Evolutionary conservation across 2,329 filamentous ascomycete genomes (phyloP).

Genomic region (Annulohypoxylon truncatum): DNA sequence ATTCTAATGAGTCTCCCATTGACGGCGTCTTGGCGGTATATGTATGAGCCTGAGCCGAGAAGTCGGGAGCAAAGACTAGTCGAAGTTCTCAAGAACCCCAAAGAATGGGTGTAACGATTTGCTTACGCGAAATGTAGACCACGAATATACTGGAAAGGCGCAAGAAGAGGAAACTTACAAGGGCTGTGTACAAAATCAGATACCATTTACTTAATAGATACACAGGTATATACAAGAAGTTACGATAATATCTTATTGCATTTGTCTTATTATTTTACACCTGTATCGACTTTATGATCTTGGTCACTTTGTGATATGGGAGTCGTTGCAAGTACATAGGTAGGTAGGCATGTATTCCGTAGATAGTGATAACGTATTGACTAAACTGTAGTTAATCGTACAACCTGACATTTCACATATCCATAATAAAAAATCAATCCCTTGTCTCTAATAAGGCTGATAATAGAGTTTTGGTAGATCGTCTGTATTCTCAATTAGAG

Average conservation of each 20-base stretch:
- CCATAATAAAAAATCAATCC: background rate
- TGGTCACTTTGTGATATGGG: background rate
- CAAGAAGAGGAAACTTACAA: conserved; percentile 5
- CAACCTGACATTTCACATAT: background rate
- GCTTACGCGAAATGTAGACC: background rate
- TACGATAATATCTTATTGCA: background rate
- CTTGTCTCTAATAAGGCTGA: background rate
- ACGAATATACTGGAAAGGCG: conserved; percentile 27
- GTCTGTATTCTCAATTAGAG: conserved; percentile 1
- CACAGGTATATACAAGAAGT: background rate
- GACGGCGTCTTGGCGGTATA: conserved; percentile 95
- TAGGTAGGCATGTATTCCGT: no score
- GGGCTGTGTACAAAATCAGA: conserved; percentile 22
- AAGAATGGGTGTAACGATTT: conserved; percentile 70
- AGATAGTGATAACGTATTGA: background rate
- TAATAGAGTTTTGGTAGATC: background rate
- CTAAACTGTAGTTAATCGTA: no score
- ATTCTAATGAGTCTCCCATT: conserved; percentile 97
- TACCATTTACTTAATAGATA: conserved; percentile 19
- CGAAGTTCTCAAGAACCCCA: conserved; percentile 74
- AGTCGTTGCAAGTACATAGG: background rate
- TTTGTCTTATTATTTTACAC: background rate
- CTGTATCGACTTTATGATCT: background rate
- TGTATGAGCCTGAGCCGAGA: conserved; percentile 84
- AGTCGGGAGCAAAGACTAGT: conserved; percentile 83